Base-by-base conservation (phyloP, 306 rosid species). In the Lathyrus aphaca region DNA sequence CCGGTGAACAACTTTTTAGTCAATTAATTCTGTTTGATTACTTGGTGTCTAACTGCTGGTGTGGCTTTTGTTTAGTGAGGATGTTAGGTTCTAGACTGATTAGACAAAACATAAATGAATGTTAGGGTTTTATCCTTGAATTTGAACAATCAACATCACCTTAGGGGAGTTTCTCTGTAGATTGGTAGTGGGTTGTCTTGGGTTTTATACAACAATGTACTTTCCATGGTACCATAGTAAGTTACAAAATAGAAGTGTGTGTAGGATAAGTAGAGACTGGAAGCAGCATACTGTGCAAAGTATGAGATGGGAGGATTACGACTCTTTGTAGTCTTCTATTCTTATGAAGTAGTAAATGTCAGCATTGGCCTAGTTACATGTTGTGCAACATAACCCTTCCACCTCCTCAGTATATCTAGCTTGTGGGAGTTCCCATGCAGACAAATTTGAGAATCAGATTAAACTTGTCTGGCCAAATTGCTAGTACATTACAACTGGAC, bases 1-100 rank as follows among this genome's bases (percentile, higher is more conserved):
- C 35, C 32, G 8, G 67, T 46, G 21, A 44, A 8, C 45, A 44
- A 8, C 45, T 15, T 13, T 12, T 35, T 14, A 9, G 43, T 8
- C 10, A 5, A 11, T 56, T 54, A 12, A 10, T n/a, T 69, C 17
- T 71, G 59, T 12, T 49, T 71, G 75, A 71, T 56, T 15, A 49
- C 32, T 60, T 46, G 40, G 13, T 35, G 69, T 61, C 53, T 21
- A 44, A 59, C 25, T 3, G 17, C 50, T 35, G 60, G 15, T 18
- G 17, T 56, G 19, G 5, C 63, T 27, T 56, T 38, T 56, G 11
- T 27, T 29, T 27, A 27, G 64, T 29, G 19, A 21, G 2, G 21
- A 46, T 46, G n/a, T 14, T 18, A 43, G 39, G 51, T 72, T 49
- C 3, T 23, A 23, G 25, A 23, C 25, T 23, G 25, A 23, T 1